A percentile compares a stretch with the other conserved stretches of the same genome.
Evolutionary conservation across 495 filamentous ascomycete genomes (phyloP).

Genomic region (Penicillium flavigenum): DNA sequence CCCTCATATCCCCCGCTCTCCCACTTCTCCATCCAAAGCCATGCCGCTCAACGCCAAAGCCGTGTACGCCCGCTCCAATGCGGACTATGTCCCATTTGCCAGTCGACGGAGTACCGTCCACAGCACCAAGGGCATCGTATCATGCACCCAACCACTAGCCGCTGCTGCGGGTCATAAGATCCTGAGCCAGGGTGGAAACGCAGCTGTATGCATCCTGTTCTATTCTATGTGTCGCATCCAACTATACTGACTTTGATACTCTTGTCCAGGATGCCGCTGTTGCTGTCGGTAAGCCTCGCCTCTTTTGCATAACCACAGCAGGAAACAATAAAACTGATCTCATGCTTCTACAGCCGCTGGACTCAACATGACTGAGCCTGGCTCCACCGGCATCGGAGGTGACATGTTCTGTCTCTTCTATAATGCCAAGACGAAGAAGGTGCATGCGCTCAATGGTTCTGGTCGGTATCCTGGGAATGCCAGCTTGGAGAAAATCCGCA

Average conservation of each 20-base stretch:
- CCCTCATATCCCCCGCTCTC: background rate
- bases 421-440: constrained; percentile 73
- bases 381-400: constrained; percentile 93
- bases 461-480: constrained; percentile 71
- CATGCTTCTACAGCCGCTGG: constrained; percentile 60
- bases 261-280: constrained; percentile 80
- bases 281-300: constrained; percentile 62
- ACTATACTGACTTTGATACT: constrained; percentile 4
- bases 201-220: constrained; percentile 62
- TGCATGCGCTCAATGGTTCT: constrained; percentile 87
- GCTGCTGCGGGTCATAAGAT: constrained; percentile 83
- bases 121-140: constrained; percentile 88
- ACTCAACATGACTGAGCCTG: constrained; percentile 90
- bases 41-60: constrained; percentile 62
- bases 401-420: constrained; percentile 99
- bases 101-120: constrained; percentile 90
- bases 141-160: constrained; percentile 88
- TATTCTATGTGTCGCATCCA: background rate
- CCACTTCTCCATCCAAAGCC: background rate
- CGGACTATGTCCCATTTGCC: constrained; percentile 64
- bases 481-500: constrained; percentile 66
- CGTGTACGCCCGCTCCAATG: constrained; percentile 62
- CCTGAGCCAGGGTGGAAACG: constrained; percentile 85
- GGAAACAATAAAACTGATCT: constrained; percentile 6
- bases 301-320: background rate